These are phyloP conservation scores for Rhizopus stolonifer DNA, from an alignment of 371 early-diverging fungal species.

Conservation along the genomic window DNA sequence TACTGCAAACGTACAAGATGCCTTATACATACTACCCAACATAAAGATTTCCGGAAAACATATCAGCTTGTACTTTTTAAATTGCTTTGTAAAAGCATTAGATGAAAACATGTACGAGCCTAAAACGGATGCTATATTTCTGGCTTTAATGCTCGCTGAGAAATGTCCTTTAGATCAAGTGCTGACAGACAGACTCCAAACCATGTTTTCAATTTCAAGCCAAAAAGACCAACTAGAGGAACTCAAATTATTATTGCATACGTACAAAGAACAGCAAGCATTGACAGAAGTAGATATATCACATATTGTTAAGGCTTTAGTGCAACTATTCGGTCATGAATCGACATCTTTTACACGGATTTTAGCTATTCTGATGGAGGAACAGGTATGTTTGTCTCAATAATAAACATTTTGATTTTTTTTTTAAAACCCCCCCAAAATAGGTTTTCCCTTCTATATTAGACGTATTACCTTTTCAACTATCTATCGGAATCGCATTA, in stretches of 20 bases:
- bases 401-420: neutral
- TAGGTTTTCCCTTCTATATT: conserved; percentile 72
- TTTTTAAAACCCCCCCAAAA: neutral
- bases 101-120: conserved; percentile 14
- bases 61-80: conserved; percentile 17
- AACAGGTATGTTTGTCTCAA: conserved; percentile 52
- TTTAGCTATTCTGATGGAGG: conserved; percentile 77
- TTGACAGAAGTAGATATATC: neutral
- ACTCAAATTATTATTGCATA: neutral
- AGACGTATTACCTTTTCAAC: conserved; percentile 64
- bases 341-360: conserved; percentile 69
- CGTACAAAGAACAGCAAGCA: neutral
- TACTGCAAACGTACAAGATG: conserved; percentile 14
- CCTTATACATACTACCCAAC: conserved; percentile 6
- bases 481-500: conserved; percentile 80
- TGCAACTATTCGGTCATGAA: conserved; percentile 73
- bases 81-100: conserved; percentile 9
- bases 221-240: neutral
- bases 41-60: conserved; percentile 18
- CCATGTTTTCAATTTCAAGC: neutral
- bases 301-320: neutral
- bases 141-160: conserved; percentile 8
- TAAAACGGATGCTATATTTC: conserved; percentile 17
- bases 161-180: conserved; percentile 17
- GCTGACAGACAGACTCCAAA: conserved; percentile 15